Evolutionary conservation across 805 yeast species (phyloP).

Genomic region (Suhomyces kilbournensis): DNA sequence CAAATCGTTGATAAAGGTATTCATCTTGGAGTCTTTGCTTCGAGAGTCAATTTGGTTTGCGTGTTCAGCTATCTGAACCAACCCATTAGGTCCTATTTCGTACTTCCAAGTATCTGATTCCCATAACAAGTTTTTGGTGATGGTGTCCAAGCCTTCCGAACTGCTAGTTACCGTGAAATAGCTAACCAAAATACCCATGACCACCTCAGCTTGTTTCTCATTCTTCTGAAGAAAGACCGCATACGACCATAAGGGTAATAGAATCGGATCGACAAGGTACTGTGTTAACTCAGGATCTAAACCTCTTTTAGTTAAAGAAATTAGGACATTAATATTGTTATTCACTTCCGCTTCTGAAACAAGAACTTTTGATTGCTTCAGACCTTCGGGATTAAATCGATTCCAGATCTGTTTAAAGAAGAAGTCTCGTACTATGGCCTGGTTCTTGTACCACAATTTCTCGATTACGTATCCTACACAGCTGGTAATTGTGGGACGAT

Average conservation of each 20-base stretch:
- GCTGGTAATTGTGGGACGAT: slow-evolving; percentile 58
- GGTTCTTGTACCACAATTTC: slow-evolving; percentile 49
- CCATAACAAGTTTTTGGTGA: slow-evolving; percentile 32
- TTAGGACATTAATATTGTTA: slow-evolving; percentile 60
- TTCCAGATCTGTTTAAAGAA: slow-evolving; percentile 50
- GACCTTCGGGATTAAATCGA: slow-evolving; percentile 36
- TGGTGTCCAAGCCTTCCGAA: slow-evolving; percentile 24
- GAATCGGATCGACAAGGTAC: slow-evolving; percentile 28
- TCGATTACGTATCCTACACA: slow-evolving; percentile 56
- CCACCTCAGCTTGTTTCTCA: slow-evolving; percentile 31
- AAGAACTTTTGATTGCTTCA: slow-evolving; percentile 20
- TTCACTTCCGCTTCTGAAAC: slow-evolving; percentile 52
- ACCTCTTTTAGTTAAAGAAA: slow-evolving; percentile 52
- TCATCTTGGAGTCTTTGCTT: slow-evolving; percentile 24
- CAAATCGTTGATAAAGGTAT: slow-evolving; percentile 24
- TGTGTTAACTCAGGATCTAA: slow-evolving; percentile 22
- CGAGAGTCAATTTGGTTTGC: slow-evolving; percentile 1
- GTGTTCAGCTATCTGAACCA: slow-evolving; percentile 26
- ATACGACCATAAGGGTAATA: slow-evolving; percentile 45
- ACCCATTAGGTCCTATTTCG: slow-evolving; percentile 39
- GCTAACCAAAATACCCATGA: slow-evolving; percentile 38
- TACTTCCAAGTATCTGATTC: slow-evolving; percentile 41
- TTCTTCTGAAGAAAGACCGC: slow-evolving; percentile 31
- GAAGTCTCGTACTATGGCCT: slow-evolving; percentile 54
- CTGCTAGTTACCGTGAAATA: slow-evolving; percentile 23